Conservation (phyloP, 2,329 filamentous ascomycete species). For the Aspergillus japonicus region DNA sequence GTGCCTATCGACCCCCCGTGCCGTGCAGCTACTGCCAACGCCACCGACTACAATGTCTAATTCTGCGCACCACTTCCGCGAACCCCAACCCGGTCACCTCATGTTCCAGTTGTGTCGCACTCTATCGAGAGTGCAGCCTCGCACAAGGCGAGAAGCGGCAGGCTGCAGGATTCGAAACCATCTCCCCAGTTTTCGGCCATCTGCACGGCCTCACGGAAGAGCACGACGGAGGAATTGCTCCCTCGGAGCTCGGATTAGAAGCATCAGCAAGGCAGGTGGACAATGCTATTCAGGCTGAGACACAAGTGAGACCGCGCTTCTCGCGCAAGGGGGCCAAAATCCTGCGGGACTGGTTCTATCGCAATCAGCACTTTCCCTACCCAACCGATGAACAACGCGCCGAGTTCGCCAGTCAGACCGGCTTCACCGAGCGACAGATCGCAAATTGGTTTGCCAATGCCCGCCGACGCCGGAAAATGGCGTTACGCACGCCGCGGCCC, state of each 20-base stretch:
- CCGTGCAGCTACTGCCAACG: conserved; percentile 49
- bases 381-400: conserved; percentile 50
- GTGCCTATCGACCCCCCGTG: conserved; percentile 42
- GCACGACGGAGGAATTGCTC: conserved; percentile 22
- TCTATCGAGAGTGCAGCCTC: conserved; percentile 53
- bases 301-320: background rate
- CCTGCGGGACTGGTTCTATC: conserved; percentile 49
- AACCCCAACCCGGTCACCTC: conserved; percentile 52
- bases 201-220: conserved; percentile 50
- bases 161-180: conserved; percentile 49
- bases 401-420: conserved; percentile 43
- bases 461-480: conserved; percentile 48
- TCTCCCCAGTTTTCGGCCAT: conserved; percentile 49
- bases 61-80: conserved; percentile 47
- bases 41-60: conserved; percentile 50
- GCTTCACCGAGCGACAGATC: conserved; percentile 48
- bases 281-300: background rate
- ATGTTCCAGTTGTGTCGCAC: conserved; percentile 53
- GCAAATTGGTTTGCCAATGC: conserved; percentile 55
- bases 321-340: conserved; percentile 44
- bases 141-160: conserved; percentile 47
- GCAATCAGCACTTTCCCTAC: conserved; percentile 50
- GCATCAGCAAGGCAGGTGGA: background rate
- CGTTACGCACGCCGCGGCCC: conserved; percentile 22
- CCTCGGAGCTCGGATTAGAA: background rate